Percentiles rank a stretch among this genome's conserved stretches.
Conservation (phyloP, 2,329 filamentous ascomycete genomes). For the Colletotrichum godetiae region DNA sequence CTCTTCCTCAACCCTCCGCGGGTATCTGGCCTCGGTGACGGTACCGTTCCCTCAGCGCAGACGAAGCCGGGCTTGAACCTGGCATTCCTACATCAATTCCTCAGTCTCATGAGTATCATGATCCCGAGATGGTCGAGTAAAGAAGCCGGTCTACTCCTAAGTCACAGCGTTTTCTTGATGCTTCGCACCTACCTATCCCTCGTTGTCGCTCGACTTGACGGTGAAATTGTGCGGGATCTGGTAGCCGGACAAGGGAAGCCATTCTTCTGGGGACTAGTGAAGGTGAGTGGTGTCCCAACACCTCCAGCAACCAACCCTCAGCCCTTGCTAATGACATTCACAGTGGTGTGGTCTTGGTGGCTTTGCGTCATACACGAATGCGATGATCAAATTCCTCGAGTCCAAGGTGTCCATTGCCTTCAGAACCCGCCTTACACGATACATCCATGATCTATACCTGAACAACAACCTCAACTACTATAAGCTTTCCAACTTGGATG, state of each 20-base stretch:
- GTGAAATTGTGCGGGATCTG: constrained; percentile 94
- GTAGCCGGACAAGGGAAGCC: constrained; percentile 93
- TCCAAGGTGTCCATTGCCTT: constrained; percentile 99
- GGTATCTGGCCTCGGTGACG: constrained; percentile 80
- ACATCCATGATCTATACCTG: constrained; percentile 96
- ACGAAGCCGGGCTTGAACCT: constrained; percentile 95
- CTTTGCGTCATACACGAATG: constrained; percentile 96
- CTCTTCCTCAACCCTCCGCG: constrained; percentile 92
- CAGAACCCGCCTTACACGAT: constrained; percentile 91
- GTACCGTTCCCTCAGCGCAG: constrained; percentile 84
- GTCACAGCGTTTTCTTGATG: constrained; percentile 90
- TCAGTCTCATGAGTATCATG: constrained; percentile 97
- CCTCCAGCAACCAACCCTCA: no score
- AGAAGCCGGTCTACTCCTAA: constrained; percentile 89
- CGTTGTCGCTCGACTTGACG: constrained; percentile 91
- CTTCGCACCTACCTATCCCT: constrained; percentile 93
- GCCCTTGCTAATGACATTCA: constrained; percentile 30
- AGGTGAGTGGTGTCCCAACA: constrained; percentile 57
- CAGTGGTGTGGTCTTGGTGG: constrained; percentile 93
- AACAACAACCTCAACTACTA: constrained; percentile 97
- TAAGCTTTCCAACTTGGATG: constrained; percentile 92
- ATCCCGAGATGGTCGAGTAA: constrained; percentile 96
- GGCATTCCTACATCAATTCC: constrained; percentile 95
- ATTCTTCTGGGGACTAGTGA: constrained; percentile 88
- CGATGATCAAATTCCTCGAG: constrained; percentile 98